Conservation (phyloP, 306 rosid genomes). For the Glycine latifolia region DNA sequence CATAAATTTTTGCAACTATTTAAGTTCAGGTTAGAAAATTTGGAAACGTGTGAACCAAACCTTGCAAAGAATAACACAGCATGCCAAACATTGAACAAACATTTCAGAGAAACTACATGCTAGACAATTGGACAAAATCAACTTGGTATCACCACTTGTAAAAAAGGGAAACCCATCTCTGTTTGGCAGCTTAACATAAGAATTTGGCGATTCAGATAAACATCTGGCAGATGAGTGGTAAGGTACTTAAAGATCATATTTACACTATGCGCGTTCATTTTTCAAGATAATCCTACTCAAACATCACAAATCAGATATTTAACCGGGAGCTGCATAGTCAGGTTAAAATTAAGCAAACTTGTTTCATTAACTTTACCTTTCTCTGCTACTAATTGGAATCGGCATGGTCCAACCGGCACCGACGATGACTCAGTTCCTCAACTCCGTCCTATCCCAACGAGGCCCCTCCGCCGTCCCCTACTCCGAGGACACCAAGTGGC, state of each 20-base stretch:
- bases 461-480: slow-evolving; percentile 95
- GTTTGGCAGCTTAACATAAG: slow-evolving; percentile 15
- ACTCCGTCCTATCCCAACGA: slow-evolving; percentile 94
- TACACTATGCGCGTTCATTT: neutral
- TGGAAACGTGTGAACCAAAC: neutral
- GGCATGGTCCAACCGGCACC: slow-evolving; percentile 54
- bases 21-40: neutral
- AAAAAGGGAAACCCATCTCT: neutral
- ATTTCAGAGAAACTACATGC: neutral
- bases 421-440: slow-evolving; percentile 72
- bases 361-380: slow-evolving; percentile 28
- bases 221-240: neutral
- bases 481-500: slow-evolving; percentile 86
- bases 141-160: slow-evolving; percentile 35
- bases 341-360: slow-evolving; percentile 33
- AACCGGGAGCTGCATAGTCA: slow-evolving; percentile 4
- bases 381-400: neutral
- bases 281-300: slow-evolving; percentile 17
- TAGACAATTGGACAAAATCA: slow-evolving; percentile 37
- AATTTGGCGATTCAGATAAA: slow-evolving; percentile 33
- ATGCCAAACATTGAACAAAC: neutral
- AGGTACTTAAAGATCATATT: neutral
- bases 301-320: slow-evolving; percentile 12
- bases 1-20: neutral
- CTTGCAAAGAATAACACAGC: neutral